These are phyloP conservation scores for Globisporangium alternatum DNA, from an alignment of 352 stramenopile genomes.

Conservation along the genomic window DNA sequence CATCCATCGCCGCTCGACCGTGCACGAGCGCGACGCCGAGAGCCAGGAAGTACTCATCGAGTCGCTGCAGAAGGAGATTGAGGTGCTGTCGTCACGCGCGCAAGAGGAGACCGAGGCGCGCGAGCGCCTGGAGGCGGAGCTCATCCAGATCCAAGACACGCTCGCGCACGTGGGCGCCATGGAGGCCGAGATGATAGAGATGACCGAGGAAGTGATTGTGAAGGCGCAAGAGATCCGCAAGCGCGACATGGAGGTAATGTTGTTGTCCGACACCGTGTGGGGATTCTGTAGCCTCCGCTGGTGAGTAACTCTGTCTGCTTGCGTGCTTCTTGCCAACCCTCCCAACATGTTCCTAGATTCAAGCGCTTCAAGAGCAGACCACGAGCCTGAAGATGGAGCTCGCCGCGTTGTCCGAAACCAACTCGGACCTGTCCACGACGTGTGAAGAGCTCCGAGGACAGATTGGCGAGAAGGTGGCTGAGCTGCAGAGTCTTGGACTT, in stretches of 20 bases:
- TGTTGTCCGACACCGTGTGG: conserved; percentile 1
- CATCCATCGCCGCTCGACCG: conserved; percentile 41
- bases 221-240: conserved; percentile 70
- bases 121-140: conserved; percentile 49
- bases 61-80: conserved; percentile 61
- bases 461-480: conserved; percentile 31
- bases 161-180: conserved; percentile 68
- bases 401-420: conserved; percentile 38
- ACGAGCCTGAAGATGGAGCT: conserved; percentile 47
- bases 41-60: conserved; percentile 68
- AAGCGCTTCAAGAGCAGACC: conserved; percentile 43
- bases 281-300: not conserved
- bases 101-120: conserved; percentile 70
- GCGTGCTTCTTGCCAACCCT: not conserved
- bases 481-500: conserved; percentile 31
- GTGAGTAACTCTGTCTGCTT: not conserved
- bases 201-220: conserved; percentile 75
- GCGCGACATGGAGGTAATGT: conserved; percentile 46
- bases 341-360: conserved; percentile 26
- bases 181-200: conserved; percentile 71
- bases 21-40: conserved; percentile 57
- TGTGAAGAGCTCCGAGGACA: conserved; percentile 34
- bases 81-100: conserved; percentile 50
- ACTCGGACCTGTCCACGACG: conserved; percentile 43
- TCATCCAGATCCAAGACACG: conserved; percentile 52